phyloP scores from a whole-genome alignment of 2,329 filamentous ascomycete species.

The Xylariaceae sp. region DNA sequence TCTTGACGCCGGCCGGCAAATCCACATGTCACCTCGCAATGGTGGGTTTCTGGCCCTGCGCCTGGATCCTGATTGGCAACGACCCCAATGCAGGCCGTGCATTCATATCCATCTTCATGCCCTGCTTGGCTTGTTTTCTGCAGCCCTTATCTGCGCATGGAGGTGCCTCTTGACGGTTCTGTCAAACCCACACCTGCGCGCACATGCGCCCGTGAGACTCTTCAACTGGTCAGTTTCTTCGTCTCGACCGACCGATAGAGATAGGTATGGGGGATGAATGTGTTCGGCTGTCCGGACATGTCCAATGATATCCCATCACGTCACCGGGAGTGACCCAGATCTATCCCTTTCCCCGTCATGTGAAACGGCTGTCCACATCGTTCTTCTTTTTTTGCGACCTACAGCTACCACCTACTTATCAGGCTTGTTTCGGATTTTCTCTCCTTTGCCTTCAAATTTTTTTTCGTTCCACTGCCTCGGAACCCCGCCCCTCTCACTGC shows the following conservation, averaged over 20 bases:
- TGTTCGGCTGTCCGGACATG: neutral
- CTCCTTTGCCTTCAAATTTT: slow-evolving; percentile 1
- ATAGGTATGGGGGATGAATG: neutral
- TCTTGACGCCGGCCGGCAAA: neutral
- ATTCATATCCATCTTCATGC: slow-evolving; percentile 10
- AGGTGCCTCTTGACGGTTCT: slow-evolving; percentile 1
- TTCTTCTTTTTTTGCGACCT: slow-evolving; percentile 14
- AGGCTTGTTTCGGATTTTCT: slow-evolving; percentile 2
- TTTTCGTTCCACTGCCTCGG: slow-evolving; percentile 17
- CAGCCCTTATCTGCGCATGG: slow-evolving; percentile 14
- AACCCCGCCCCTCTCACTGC: slow-evolving; percentile 4
- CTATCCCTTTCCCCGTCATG: neutral
- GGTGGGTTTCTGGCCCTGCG: neutral
- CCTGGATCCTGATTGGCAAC: slow-evolving; percentile 6
- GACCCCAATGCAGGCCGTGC: neutral
- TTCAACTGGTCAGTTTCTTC: slow-evolving; percentile 12
- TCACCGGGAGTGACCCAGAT: neutral
- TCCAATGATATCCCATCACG: slow-evolving; percentile 2
- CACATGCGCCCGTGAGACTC: slow-evolving; percentile 14
- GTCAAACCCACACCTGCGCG: slow-evolving; percentile 9
- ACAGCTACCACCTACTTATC: slow-evolving; percentile 6
- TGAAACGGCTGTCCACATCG: no score
- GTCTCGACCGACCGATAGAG: neutral
- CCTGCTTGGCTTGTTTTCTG: neutral
- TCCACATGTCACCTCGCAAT: slow-evolving; percentile 1